Base-by-base conservation (phyloP, 371 early-diverging fungal species). In the Haplosporangium sp. region DNA sequence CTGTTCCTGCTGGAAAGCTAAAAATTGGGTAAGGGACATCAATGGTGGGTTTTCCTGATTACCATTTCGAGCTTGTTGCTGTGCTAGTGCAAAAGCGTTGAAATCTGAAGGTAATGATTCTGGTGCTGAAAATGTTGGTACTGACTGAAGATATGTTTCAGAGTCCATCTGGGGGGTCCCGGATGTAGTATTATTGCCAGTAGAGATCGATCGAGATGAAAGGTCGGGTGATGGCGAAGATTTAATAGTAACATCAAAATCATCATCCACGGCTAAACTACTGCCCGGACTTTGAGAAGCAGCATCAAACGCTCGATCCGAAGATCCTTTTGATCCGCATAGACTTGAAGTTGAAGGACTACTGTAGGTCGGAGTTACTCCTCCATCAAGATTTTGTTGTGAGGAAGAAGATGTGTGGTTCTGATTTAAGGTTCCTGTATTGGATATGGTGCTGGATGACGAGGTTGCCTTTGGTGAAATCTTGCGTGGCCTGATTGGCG, bases 71-170 rank as follows among this genome's bases (percentile, higher is more conserved):
- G 71, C 72, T 19, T 72, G 75, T 38, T 68, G 75, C 27, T 71
- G 75, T 0, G 82, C 71, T 67, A 67, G 56, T n/a, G 69, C 82
- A 66, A 75, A 81, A 1, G 75, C 76, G 48, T 64, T 69, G 53
- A 81, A 81, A 35, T 81, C 82, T 9, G 69, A 65, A 27, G 82
- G 82, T n/a, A 81, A 58, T 40, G 82, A 81, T 0, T 56, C 47
- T 4, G 82, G 82, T 4, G 75, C 72, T 2, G 72, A 57, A 53
- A 81, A 81, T 13, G 74, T 63, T 0, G 82, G 82, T 1, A 81
- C 75, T 9, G 82, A 74, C 47, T 60, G 56, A 38, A 81, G 58
- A 11, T 65, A 63, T 34, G 71, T 39, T 3, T 72, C 76, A 2
- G 62, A 27, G 15, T 39, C 50, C n/a, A 50, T 4, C 15, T 19